A percentile compares a stretch with the other conserved stretches of the same genome.
Conservation (phyloP, 371 early-diverging fungal genomes). For the Umbelopsis sp. region DNA sequence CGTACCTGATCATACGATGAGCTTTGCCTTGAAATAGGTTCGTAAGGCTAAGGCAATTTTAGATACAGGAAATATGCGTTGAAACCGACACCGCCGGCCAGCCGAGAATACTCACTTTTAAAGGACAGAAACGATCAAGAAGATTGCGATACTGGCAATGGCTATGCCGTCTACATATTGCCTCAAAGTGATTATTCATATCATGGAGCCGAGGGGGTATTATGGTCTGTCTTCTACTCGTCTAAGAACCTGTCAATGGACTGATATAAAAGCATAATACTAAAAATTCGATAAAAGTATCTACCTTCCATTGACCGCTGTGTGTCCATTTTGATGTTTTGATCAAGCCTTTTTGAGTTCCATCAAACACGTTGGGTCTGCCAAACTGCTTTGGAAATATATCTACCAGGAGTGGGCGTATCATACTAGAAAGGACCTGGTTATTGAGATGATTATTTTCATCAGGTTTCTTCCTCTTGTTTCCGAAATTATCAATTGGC, state of each 20-base stretch:
- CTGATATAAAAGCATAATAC: neutral
- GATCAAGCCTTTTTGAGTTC: neutral
- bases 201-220: neutral
- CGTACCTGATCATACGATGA: conserved; percentile 11
- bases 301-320: neutral
- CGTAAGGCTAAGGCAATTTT: neutral
- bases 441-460: neutral
- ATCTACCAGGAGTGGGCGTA: neutral
- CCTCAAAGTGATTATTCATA: neutral
- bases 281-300: neutral
- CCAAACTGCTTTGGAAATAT: conserved; percentile 12
- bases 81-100: too few relatives aligned
- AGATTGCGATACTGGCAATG: neutral
- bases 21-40: neutral
- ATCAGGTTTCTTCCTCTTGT: neutral
- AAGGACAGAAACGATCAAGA: neutral
- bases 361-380: neutral
- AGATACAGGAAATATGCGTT: neutral
- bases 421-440: neutral
- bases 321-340: neutral
- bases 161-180: neutral
- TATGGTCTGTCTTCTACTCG: neutral
- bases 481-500: neutral
- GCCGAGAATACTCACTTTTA: too few relatives aligned
- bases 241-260: neutral